Evolutionary conservation across 176 grass and related monocot genomes (phyloP), one percentile per base, ranked within the genome.

Genomic region (Hyparrhenia diplandra): DNA sequence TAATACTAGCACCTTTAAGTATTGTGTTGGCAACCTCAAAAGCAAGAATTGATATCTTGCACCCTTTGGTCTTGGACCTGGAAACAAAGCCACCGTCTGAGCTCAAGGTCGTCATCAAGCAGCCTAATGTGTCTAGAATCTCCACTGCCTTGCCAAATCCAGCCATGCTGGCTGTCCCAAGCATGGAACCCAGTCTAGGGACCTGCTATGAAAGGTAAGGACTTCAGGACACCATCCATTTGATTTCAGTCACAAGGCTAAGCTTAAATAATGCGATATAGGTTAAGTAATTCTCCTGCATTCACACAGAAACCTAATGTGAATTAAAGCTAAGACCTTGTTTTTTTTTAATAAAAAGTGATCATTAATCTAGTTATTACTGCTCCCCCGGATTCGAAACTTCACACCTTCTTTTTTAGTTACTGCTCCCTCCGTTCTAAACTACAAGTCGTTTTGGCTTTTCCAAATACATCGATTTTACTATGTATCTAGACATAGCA

Each of bases 21-120:
- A 95, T 87, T 42, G 96, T 93, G 83, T 99, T 98, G 27, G 96
- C 96, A 51, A 99, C 87, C 92, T 99, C 96, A 62, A 99, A 99
- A 80, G 96, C 88, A 31, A 99, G 89, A 86, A 95, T 95, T 77
- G 79, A 90, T 67, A 95, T 93, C 75, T 73, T 80, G 65, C 83
- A 91, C n/a, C 90, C 96, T 87, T 99, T 95, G 25, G 54, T 82
- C 27, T 85, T 85, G 11, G 65, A 67, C 59, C 79, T 88, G 11
- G 88, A 91, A 46, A 79, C 74, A 82, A 99, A 99, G 28, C 92
- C 88, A 23, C 79, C 81, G 67, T 73, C 85, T 30, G 90, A 74
- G 24, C 74, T 90, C 64, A 95, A 90, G 86, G 78, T 99, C 1
- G 87, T 87, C 82, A 93, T 88, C 37, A 92, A 78, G 82, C 87